Evolutionary conservation across 495 filamentous ascomycete genomes (phyloP), one percentile per base, ranked within the genome.

Genomic region (Apodospora peruviana): DNA sequence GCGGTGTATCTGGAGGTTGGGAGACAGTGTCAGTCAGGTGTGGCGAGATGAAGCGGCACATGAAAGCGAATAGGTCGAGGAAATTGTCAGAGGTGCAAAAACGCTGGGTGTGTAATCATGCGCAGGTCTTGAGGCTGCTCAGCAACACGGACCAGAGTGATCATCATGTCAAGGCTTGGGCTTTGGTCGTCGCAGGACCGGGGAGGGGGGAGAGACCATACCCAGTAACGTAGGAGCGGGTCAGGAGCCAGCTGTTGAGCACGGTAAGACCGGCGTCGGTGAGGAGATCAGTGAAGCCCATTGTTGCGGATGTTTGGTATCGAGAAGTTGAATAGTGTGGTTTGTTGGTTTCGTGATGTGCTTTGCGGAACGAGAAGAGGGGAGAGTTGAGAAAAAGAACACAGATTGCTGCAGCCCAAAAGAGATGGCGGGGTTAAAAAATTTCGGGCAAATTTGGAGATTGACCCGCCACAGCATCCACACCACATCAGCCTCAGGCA

Each of bases 131-230:
- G 90, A 89, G 78, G 84, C 90, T 85, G 85, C 86, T 96, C 87
- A 83, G 90, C 79, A 95, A 95, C 90, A 96, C 90, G 90, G 91
- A 95, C 91, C 88, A 94, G 89, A 66, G 81, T 60, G 80, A 78
- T 93, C 89, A 94, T 95, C 89, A 93, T 80, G 54, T 14, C 43
- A 48, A 12, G 29, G 35, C 22, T 5, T 36, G 27, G n/a, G 36
- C 5, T 12, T 55, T 64, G 68, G 16, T 10, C 11, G 5, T 16
- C 14, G 42, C 17, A 18, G 20, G 45, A 11, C 44, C 14, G 35
- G n/a, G 21, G 20, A 7, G 9, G 40, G 39, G 48, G 54, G 21
- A 47, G 38, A 35, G 16, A 27, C 75, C 76, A 60, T 86, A 95
- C 90, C 90, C 91, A 73, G 84, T 78, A 62, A 98, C 82, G 79